Evolutionary conservation across 495 filamentous ascomycete species (phyloP), one percentile per base, ranked within the genome.

Genomic region (Penicillium atrosanguineum): DNA sequence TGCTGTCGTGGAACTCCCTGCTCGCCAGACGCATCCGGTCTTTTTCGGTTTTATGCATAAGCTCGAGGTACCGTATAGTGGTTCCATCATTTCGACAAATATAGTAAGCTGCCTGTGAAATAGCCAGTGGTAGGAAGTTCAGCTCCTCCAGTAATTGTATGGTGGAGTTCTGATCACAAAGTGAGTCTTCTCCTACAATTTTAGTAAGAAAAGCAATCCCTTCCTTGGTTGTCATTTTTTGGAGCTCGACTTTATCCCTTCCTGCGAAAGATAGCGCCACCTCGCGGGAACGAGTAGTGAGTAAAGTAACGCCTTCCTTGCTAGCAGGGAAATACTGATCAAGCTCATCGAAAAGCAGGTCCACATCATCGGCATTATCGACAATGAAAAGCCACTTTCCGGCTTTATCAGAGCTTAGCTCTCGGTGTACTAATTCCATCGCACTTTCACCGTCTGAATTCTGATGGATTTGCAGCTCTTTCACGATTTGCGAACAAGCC

Each of bases 1-100:
- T 60, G 3, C 63, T 59, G 48, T 79, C 75, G 7, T 58, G 53
- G 51, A 79, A 83, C 16, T 78, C 71, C 55, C 60, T 57, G 49
- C 69, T 76, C 51, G 79, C 55, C 28, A 79, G 55, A 38, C 47
- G 52, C 16, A 69, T 42, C 18, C 48, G 53, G 31, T 73, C 61
- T 42, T 72, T 25, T 41, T 82, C 68, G 9, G 66, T 71, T 0
- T 64, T 60, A 14, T 50, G 56, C 14, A 79, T 60, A 4, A 79
- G 67, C 8, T 50, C 43, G 36, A 80, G 61, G 57, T 83, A 83
- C 26, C 70, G 50, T 20, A 44, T 40, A 44, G 76, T 43, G 1
- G 71, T 57, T 29, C 68, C 62, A 39, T 67, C 50, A 25, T 67
- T 76, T 7, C 19, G 53, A 29, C 72, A 74, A 8, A 74, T 60